phyloP scores from a whole-genome alignment of 148 eudicot genomes.

The Dianthus caryophyllus region DNA sequence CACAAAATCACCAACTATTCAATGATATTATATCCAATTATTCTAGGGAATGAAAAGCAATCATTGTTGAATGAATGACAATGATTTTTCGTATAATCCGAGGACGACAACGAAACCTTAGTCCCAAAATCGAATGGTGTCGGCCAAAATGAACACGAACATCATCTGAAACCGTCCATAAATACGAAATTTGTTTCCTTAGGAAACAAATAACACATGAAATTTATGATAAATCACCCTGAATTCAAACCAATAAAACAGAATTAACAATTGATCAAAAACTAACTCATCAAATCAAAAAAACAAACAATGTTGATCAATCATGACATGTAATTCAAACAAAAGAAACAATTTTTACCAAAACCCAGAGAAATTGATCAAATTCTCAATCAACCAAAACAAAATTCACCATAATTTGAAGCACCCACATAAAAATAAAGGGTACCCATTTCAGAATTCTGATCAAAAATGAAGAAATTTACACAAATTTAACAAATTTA shows the following conservation, averaged over 20 bases:
- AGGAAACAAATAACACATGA: no score
- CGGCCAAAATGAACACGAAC: no score
- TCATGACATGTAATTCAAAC: not conserved
- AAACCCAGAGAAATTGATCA: conserved; percentile 3
- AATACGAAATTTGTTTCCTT: no score
- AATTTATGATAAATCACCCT: no score
- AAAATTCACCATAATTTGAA: conserved; percentile 9
- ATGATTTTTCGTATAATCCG: no score
- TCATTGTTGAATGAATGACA: not conserved
- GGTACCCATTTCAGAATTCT: conserved; percentile 18
- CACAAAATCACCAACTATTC: not conserved
- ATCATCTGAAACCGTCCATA: no score
- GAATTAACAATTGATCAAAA: conserved; percentile 3
- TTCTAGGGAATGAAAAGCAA: not conserved
- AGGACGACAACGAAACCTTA: no score
- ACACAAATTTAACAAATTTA: conserved; percentile 10
- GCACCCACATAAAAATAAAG: conserved; percentile 8
- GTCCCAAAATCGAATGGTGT: not conserved
- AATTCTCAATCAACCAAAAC: conserved; percentile 3
- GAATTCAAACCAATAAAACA: conserved; percentile 8
- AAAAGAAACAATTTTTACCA: not conserved
- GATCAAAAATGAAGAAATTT: not conserved
- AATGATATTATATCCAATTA: conserved; percentile 12
- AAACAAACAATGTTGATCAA: conserved; percentile 11
- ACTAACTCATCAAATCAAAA: conserved; percentile 7